These are phyloP conservation scores for Solioccasus polychromus DNA, from an alignment of 768 basidiomycete species.

Conservation along the genomic window DNA sequence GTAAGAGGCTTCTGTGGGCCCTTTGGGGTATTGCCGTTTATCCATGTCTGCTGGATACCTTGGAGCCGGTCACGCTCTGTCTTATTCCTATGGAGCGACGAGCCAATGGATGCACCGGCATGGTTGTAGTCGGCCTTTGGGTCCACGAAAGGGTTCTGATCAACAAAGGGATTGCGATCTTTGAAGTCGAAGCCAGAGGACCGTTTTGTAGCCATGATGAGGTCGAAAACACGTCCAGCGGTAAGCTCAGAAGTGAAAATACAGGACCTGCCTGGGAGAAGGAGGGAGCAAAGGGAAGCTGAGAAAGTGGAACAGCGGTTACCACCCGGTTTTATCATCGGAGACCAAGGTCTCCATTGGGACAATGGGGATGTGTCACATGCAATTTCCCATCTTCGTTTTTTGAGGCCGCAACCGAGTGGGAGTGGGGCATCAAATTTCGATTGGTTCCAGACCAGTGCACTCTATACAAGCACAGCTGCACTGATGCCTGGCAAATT, in stretches of 20 bases:
- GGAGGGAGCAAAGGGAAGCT: slow-evolving; percentile 2
- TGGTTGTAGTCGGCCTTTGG: slow-evolving; percentile 27
- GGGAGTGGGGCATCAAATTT: background rate
- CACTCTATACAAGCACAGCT: no score
- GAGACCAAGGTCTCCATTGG: background rate
- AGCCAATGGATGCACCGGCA: slow-evolving; percentile 25
- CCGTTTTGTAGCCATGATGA: slow-evolving; percentile 39
- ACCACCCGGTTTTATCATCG: slow-evolving; percentile 2
- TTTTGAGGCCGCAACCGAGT: background rate
- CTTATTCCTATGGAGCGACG: slow-evolving; percentile 78
- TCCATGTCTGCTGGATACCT: slow-evolving; percentile 69
- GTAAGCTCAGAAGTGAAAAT: slow-evolving; percentile 4
- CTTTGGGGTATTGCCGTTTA: slow-evolving; percentile 27
- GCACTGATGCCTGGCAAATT: no score
- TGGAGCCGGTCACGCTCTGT: slow-evolving; percentile 81
- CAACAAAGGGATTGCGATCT: slow-evolving; percentile 47
- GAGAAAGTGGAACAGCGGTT: background rate
- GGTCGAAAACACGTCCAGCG: slow-evolving; percentile 17
- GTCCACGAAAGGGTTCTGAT: slow-evolving; percentile 49
- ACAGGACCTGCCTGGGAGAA: slow-evolving; percentile 30
- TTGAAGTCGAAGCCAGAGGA: slow-evolving; percentile 70
- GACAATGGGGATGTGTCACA: slow-evolving; percentile 6
- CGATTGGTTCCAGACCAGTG: no score
- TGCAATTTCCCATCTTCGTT: slow-evolving; percentile 6
- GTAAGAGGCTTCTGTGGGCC: slow-evolving; percentile 38